These are phyloP conservation scores for Hypoxylon sp. DNA, from an alignment of 2,329 filamentous ascomycete species.

Conservation along the genomic window DNA sequence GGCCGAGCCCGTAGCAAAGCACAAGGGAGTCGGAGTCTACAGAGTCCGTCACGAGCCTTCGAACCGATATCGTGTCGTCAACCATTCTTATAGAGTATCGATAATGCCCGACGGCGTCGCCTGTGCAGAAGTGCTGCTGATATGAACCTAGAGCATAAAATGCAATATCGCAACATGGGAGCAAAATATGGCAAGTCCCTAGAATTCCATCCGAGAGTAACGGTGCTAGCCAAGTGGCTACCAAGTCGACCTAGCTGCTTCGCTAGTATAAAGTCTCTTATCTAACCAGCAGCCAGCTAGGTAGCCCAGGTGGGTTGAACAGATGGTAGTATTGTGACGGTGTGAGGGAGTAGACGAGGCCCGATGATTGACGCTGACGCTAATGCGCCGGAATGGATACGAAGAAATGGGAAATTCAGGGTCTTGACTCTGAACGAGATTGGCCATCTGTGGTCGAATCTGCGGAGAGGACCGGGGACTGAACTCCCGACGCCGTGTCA, in stretches of 20 bases:
- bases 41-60: background rate
- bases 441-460: constrained; percentile 5
- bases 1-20: background rate
- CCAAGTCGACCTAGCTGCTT: constrained; percentile 10
- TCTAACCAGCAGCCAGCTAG: background rate
- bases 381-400: constrained; percentile 30
- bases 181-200: constrained; percentile 6
- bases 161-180: background rate
- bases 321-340: background rate
- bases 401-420: constrained; percentile 13
- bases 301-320: background rate
- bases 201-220: constrained; percentile 31
- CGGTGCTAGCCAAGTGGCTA: constrained; percentile 2
- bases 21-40: background rate
- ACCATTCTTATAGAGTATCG: background rate
- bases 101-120: background rate
- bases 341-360: background rate
- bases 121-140: constrained; percentile 9
- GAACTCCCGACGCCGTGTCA: background rate
- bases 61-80: background rate
- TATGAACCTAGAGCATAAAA: constrained; percentile 17
- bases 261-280: background rate
- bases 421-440: constrained; percentile 2
- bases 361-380: constrained; percentile 12
- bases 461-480: background rate